Conservation (phyloP, 139 green algal species). For the Chlamydomonas schloesseri region DNA sequence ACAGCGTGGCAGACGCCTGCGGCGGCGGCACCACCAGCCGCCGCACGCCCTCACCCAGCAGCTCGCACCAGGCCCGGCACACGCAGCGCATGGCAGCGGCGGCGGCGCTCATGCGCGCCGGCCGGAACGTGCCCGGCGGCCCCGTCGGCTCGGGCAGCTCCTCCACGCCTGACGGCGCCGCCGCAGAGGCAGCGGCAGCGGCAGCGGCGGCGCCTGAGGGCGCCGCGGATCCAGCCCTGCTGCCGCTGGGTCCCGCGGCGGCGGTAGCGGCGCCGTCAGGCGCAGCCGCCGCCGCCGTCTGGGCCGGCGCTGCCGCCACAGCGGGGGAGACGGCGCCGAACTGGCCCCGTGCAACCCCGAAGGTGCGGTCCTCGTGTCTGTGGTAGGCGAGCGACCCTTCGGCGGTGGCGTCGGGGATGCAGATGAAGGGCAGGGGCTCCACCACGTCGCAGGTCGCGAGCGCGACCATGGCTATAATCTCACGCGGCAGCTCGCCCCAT, state of each 20-base stretch:
- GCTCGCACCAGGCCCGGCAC: constrained; percentile 23
- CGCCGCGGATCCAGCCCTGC: no score
- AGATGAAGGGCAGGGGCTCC: constrained; percentile 27
- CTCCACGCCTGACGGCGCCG: neutral
- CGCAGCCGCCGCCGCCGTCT: no score
- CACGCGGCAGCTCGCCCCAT: constrained; percentile 21
- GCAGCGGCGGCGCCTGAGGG: neutral
- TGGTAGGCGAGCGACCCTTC: neutral
- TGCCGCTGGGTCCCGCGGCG: no score
- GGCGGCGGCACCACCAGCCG: neutral
- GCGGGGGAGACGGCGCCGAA: neutral
- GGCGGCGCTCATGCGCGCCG: neutral
- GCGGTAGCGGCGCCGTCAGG: no score
- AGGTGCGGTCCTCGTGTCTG: constrained; percentile 20
- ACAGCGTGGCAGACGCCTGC: neutral
- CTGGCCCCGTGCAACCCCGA: neutral
- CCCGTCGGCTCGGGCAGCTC: neutral
- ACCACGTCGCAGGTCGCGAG: neutral
- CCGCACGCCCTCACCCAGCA: constrained; percentile 31
- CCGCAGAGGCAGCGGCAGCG: neutral
- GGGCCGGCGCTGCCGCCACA: neutral
- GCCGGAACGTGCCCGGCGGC: constrained; percentile 12
- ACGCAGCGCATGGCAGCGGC: constrained; percentile 27
- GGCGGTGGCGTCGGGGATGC: neutral
- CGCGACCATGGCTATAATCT: constrained; percentile 15